A percentile compares a stretch with the other conserved stretches of the same genome.
phyloP scores from a whole-genome alignment of 1,139 yeast species.

The Ogataea hybrid region DNA sequence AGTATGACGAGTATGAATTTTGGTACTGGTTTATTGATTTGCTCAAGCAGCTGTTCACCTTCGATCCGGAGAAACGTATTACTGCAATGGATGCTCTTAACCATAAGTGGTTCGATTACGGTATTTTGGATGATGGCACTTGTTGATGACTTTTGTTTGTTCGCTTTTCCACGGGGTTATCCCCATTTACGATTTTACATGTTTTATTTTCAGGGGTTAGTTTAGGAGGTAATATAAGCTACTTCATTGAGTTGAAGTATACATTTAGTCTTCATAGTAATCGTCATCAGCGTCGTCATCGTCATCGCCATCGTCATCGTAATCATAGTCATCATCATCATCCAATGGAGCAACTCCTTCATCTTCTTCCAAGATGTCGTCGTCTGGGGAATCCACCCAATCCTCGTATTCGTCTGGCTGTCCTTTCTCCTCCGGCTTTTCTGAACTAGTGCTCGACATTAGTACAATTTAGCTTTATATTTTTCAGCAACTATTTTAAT shows the following conservation, averaged over 20 bases:
- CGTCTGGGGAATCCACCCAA: background rate
- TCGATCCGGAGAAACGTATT: conserved; percentile 62
- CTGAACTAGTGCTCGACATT: background rate
- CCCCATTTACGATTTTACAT: background rate
- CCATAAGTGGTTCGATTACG: conserved; percentile 76
- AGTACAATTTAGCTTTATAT: background rate
- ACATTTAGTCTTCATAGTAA: conserved; percentile 6
- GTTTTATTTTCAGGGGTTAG: too few relatives aligned
- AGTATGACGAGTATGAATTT: conserved; percentile 55
- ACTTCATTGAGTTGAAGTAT: too few relatives aligned
- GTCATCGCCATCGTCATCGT: conserved; percentile 8
- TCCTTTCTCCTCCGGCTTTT: background rate
- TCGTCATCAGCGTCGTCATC: conserved; percentile 10
- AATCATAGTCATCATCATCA: conserved; percentile 8
- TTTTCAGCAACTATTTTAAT: too few relatives aligned
- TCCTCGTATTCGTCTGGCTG: background rate
- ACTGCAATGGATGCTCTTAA: conserved; percentile 68
- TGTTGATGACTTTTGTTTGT: conserved; percentile 8
- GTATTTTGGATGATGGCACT: conserved; percentile 77
- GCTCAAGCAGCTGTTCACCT: conserved; percentile 56
- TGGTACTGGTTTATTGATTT: conserved; percentile 78
- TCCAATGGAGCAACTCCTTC: conserved; percentile 12
- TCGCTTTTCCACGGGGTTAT: conserved; percentile 2
- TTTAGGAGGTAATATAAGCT: too few relatives aligned
- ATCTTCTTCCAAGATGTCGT: conserved; percentile 10